Base-by-base conservation (phyloP, 2,329 filamentous ascomycete genomes). In the Aspergillus tanneri region DNA sequence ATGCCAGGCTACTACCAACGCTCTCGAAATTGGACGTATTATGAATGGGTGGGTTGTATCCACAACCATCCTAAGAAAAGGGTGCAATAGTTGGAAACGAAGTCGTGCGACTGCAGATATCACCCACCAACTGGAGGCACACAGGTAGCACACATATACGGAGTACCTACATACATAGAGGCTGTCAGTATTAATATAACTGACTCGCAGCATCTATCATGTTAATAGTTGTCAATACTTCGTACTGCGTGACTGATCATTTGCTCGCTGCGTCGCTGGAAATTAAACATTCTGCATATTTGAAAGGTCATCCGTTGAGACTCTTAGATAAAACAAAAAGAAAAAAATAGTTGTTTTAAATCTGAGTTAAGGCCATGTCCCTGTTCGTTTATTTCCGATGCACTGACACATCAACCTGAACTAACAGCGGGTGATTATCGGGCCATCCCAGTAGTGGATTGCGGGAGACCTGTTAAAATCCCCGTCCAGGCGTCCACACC, bases 341-440 rank as follows among this genome's bases (percentile, higher is more conserved):
- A 23, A 14, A 44, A 27, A 25, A 18, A 16, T 37, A 34, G 16
- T 27, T n/a, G n/a, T n/a, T n/a, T 43, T 23, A 46, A 38, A 37
- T 40, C 47, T 47, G 42, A 46, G 43, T 48, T 48, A 50, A 45
- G 23, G 38, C 41, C 47, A 48, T 51, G 35, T 28, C 27, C 32
- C 41, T 27, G 24, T 45, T 41, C 38, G 23, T 25, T 41, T 41
- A 27, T 24, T 24, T 10, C 38, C 25, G 35, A 24, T 32, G 36
- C 37, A 36, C 52, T 55, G 47, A 47, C 47, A 50, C 48, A 34
- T 40, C 30, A 21, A 28, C 37, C 37, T 11, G 32, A 30, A 45
- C 55, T 52, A 50, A 39, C n/a, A 32, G 47, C 55, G 55, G 55
- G 35, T 53, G 52, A 55, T 54, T 52, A 42, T 54, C 51, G 46